Conservation (phyloP, 306 rosid genomes). For the Spatholobus suberectus region DNA sequence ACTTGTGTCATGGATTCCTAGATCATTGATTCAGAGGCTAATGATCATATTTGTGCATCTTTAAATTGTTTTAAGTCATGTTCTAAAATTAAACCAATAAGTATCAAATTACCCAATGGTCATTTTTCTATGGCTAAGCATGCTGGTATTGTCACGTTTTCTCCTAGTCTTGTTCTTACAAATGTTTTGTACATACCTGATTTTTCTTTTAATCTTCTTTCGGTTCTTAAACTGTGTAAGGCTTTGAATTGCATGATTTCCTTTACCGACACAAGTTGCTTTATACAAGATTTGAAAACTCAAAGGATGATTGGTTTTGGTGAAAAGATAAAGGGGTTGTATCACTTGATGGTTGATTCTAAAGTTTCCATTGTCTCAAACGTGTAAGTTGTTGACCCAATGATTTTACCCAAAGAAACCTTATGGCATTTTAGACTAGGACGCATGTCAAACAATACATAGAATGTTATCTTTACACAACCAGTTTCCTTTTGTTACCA, state of each 20-base stretch:
- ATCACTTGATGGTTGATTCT: background rate
- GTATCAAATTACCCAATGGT: background rate
- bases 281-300: background rate
- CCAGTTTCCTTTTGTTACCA: background rate
- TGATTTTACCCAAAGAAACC: background rate
- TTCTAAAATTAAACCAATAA: background rate
- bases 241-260: background rate
- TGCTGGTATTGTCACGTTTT: no score
- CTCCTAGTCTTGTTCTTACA: background rate
- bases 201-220: background rate
- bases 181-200: background rate
- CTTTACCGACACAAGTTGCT: background rate
- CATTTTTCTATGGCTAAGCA: background rate
- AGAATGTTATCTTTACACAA: background rate
- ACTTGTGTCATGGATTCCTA: background rate
- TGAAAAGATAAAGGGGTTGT: background rate
- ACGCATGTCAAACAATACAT: background rate
- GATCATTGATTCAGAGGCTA: background rate
- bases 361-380: background rate
- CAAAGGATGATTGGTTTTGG: background rate
- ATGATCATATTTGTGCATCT: background rate
- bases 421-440: no score
- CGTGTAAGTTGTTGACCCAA: background rate
- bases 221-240: background rate
- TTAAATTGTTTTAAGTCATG: background rate